phyloP scores from a whole-genome alignment of 352 stramenopile genomes.

The Phytopythium sindhum region DNA sequence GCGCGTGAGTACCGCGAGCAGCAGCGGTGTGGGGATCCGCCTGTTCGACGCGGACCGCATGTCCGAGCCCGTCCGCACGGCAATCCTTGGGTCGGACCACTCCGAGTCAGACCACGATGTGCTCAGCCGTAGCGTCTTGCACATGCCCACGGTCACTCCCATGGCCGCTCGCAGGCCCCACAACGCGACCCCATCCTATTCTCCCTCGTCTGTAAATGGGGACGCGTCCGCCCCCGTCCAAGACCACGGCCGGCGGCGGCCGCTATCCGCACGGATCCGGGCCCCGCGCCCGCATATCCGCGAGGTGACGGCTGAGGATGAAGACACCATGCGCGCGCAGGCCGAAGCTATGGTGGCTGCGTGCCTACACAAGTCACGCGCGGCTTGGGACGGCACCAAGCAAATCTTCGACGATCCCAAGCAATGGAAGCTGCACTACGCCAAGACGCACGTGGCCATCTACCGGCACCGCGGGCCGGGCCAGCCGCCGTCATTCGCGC shows the following conservation, averaged over 20 bases:
- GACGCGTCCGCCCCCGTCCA: background rate
- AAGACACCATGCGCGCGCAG: constrained; percentile 25
- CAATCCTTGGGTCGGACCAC: constrained; percentile 3
- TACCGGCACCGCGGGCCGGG: constrained; percentile 38
- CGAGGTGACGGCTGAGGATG: constrained; percentile 22
- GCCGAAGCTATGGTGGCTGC: constrained; percentile 36
- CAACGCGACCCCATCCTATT: background rate
- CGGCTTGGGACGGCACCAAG: constrained; percentile 53
- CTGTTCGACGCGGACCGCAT: constrained; percentile 9
- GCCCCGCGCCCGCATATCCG: constrained; percentile 27
- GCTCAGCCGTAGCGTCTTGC: constrained; percentile 8
- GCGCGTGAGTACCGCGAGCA: constrained; percentile 6
- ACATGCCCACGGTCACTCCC: constrained; percentile 4
- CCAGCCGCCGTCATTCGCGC: background rate
- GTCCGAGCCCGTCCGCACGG: constrained; percentile 7
- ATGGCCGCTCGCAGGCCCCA: background rate
- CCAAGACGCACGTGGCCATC: constrained; percentile 46
- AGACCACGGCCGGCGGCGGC: background rate
- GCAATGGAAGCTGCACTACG: constrained; percentile 61
- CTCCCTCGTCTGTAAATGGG: background rate
- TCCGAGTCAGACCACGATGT: constrained; percentile 7
- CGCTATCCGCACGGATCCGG: constrained; percentile 26
- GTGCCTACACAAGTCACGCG: constrained; percentile 36
- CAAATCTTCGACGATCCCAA: constrained; percentile 60
- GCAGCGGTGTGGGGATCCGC: background rate